Evolutionary conservation across 306 rosid species (phyloP), one percentile per base, ranked within the genome.

Genomic region (Carpinus viminea): DNA sequence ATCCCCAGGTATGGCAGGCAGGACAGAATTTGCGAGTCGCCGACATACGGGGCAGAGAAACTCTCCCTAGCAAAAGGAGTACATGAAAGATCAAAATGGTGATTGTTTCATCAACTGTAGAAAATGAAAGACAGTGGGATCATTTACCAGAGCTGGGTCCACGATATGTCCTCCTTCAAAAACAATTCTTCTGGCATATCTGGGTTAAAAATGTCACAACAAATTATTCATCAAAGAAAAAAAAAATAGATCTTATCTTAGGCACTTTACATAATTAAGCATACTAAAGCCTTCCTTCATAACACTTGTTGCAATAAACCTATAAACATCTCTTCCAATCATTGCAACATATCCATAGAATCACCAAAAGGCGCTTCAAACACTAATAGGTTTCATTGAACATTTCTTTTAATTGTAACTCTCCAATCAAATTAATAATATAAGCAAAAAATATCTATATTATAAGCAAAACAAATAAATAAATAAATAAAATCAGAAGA

Each of bases 111-210:
- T 56, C 68, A 73, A 79, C 68, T 65, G 48, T 34, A 18, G 21
- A 50, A 24, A 75, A 26, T 41, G n/a, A 31, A 55, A 78, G 54
- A 28, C 34, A 45, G 21, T 34, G 26, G 64, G 70, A 48, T 60
- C 1, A 28, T 12, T 36, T 84, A 90, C 99, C 99, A 90, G 93
- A 76, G 93, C 98, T 62, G 97, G 98, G 72, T 96, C 99, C 53
- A 86, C 97, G 78, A 93, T 93, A 87, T 93, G 99, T 78, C 98
- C 97, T 85, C 99, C 99, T 88, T 96, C 99, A 69, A 96, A 96
- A 73, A 91, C 93, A 80, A 93, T 90, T 88, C 99, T 93, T 83
- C 98, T 85, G 80, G 85, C 83, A 83, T 86, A 89, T 84, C 99
- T 96, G 91, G 80, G 75, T 43, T 72, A 73, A 76, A 21, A 82